Evolutionary conservation across 805 yeast genomes (phyloP), one percentile per base, ranked within the genome.

Genomic region (Wickerhamomyces mucosus): DNA sequence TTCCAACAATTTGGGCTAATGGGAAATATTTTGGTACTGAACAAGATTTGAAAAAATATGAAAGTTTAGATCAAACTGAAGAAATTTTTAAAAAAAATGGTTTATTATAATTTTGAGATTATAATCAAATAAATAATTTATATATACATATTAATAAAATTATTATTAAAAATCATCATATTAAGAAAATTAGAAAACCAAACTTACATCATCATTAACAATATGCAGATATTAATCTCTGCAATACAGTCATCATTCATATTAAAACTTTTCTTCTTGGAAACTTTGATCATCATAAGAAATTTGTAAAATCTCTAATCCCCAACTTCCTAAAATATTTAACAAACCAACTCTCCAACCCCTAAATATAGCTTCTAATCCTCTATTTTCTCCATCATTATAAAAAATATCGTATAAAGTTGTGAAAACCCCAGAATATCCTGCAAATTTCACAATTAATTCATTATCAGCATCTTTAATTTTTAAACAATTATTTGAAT

Each of bases 271-370:
- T 45, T 64, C 71, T 40, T 67, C 73, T 28, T 50, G 53, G 34
- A 55, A 54, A 18, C 51, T 45, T 34, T 54, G 62, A 22, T 59
- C 59, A 26, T 63, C 70, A 15, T 73, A 71, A 36, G 60, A 64
- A 41, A 63, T 61, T 33, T 71, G 67, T 41, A 79, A 48, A 32
- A 80, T 58, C 32, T 71, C 67, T 42, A 81, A 66, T 2, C 95
- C 88, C 80, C 94, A 89, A 31, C 78, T 77, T 9, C 95, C 92
- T 29, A 82, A 54, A 4, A 83, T 70, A 38, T 89, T 84, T 36
- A 85, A 54, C 9, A 82, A 63, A 18, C 94, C 94, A 26, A 85
- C 76, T 52, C 84, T 72, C 97, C 97, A 89, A 22, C 97, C 98
- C 43, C 89, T 70, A 66, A 83, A 88, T 17, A 78, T 53, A 2